Conservation (phyloP, 1,139 yeast species). For the Wickerhamomyces sp. region DNA sequence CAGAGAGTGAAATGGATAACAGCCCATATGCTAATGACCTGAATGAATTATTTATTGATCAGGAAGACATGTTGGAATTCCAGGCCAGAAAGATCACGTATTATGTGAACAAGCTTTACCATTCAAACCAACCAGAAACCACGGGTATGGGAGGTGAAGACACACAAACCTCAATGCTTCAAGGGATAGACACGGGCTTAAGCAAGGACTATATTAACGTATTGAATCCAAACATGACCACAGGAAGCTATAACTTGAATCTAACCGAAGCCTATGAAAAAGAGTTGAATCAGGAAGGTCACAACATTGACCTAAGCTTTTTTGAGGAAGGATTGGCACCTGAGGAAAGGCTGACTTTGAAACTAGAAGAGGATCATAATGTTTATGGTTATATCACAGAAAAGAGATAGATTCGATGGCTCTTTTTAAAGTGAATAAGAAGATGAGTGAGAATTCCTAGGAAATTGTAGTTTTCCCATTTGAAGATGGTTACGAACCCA, state of each 20-base stretch:
- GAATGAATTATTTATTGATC: slow-evolving; percentile 20
- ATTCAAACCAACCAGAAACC: slow-evolving; percentile 30
- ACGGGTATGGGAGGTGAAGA: slow-evolving; percentile 10
- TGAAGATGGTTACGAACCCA: too few species aligned
- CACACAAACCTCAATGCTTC: neutral
- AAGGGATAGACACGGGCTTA: neutral
- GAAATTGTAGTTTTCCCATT: too few species aligned
- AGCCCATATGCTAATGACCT: slow-evolving; percentile 8
- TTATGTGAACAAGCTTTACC: slow-evolving; percentile 38
- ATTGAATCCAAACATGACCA: neutral
- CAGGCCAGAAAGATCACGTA: slow-evolving; percentile 50
- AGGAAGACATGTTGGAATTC: slow-evolving; percentile 41
- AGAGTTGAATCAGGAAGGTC: neutral
- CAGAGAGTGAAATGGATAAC: slow-evolving; percentile 15
- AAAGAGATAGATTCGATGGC: too few species aligned
- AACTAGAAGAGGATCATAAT: neutral
- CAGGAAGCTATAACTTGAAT: neutral
- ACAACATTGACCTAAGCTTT: neutral
- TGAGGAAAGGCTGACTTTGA: neutral
- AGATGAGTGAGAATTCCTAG: too few species aligned
- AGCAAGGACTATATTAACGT: neutral
- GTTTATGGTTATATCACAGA: neutral
- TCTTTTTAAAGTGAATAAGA: too few species aligned
- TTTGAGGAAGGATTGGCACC: neutral
- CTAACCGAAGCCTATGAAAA: neutral